These are phyloP conservation scores for Graphilbum sp. DNA, from an alignment of 2,329 filamentous ascomycete genomes.

Conservation along the genomic window DNA sequence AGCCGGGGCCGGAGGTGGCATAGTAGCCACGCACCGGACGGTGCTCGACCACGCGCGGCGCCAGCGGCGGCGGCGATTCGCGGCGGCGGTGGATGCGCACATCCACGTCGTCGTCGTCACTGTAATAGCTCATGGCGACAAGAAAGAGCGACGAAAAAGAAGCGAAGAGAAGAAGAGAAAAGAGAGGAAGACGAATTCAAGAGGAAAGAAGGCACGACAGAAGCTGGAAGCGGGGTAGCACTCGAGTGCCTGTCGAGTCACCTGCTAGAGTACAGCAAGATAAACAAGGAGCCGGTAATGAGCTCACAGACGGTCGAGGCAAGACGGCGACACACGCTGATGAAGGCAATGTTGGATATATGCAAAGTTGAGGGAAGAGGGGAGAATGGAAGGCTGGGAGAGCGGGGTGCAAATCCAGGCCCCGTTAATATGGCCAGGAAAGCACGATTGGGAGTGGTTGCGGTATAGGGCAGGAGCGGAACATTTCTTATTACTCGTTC, in stretches of 20 bases:
- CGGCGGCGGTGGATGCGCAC: constrained; percentile 28
- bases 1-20: constrained; percentile 20
- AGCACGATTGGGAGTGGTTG: constrained; percentile 2
- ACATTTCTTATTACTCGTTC: not conserved
- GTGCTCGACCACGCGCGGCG: constrained; percentile 13
- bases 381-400: constrained; percentile 8
- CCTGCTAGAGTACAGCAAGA: too few species aligned
- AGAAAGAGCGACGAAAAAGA: not conserved
- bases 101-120: constrained; percentile 39
- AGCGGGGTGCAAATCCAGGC: constrained; percentile 7
- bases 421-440: constrained; percentile 6
- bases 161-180: not conserved
- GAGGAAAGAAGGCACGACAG: not conserved
- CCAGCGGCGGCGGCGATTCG: constrained; percentile 11
- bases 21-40: constrained; percentile 25
- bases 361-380: not conserved
- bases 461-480: constrained; percentile 1
- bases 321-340: too few species aligned
- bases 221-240: not conserved
- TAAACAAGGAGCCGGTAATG: not conserved
- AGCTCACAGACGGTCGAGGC: too few species aligned
- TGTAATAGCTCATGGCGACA: constrained; percentile 19
- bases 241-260: too few species aligned
- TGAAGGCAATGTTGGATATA: too few species aligned
- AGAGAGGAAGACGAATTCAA: not conserved